phyloP scores from a whole-genome alignment of 768 basidiomycete genomes.

The Dictyophora rubrovolvata region DNA sequence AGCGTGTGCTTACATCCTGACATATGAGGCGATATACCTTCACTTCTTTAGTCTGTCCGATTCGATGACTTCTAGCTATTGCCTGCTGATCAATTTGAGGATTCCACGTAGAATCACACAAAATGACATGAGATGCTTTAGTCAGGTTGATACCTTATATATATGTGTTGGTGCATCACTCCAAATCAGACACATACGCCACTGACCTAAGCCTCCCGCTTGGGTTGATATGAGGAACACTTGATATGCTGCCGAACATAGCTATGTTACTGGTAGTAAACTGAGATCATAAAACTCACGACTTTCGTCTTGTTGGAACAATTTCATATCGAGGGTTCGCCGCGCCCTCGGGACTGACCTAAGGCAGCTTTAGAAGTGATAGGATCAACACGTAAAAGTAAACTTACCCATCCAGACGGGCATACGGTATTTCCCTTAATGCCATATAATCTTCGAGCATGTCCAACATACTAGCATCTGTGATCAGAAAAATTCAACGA shows the following conservation, averaged over 20 bases:
- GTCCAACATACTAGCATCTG: conserved; percentile 47
- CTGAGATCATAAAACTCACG: conserved; percentile 26
- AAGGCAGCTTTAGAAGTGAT: conserved; percentile 21
- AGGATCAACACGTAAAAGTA: background rate
- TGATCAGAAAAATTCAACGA: background rate
- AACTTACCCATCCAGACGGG: conserved; percentile 46
- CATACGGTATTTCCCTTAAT: conserved; percentile 47
- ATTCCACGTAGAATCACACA: conserved; percentile 28
- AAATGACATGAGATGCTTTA: conserved; percentile 9
- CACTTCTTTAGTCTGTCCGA: conserved; percentile 65
- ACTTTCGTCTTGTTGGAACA: conserved; percentile 51
- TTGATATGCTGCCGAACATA: conserved; percentile 36
- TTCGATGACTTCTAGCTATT: conserved; percentile 28
- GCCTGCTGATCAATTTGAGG: conserved; percentile 29
- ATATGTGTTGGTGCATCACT: background rate
- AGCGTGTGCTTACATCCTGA: conserved; percentile 27
- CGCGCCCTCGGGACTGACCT: conserved; percentile 28
- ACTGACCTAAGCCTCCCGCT: conserved; percentile 58
- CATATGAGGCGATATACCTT: conserved; percentile 67
- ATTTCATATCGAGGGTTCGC: conserved; percentile 45
- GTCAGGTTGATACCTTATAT: conserved; percentile 12
- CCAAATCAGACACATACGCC: background rate
- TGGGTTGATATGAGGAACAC: conserved; percentile 63
- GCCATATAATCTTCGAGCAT: conserved; percentile 58
- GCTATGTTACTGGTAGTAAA: background rate